These are phyloP conservation scores for Aphanomyces euteiches DNA, from an alignment of 352 stramenopile species.

Conservation along the genomic window DNA sequence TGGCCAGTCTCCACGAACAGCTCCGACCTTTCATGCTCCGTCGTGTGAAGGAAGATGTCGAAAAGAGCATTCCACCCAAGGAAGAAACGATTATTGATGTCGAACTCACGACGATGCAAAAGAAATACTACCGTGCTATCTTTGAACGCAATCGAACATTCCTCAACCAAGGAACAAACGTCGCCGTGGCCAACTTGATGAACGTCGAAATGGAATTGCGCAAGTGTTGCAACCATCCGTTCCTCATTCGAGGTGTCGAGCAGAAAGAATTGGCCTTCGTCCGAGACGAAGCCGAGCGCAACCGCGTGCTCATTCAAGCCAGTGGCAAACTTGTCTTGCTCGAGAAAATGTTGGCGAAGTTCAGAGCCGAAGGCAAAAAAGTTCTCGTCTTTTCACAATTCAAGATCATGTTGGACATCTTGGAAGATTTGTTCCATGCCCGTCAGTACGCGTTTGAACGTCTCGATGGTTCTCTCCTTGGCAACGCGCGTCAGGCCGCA, in stretches of 20 bases:
- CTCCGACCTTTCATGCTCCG: conserved; percentile 98
- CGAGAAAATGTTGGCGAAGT: conserved; percentile 98
- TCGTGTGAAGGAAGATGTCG: conserved; percentile 99
- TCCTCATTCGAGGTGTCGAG: conserved; percentile 97
- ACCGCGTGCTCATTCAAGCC: conserved; percentile 75
- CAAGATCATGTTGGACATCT: conserved; percentile 98
- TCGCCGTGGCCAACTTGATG: conserved; percentile 95
- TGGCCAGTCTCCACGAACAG: conserved; percentile 94
- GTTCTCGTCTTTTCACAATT: conserved; percentile 99
- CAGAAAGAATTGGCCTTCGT: conserved; percentile 92
- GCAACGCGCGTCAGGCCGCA: conserved; percentile 96
- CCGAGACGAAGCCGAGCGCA: conserved; percentile 57
- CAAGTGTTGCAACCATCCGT: conserved; percentile 99
- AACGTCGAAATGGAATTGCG: conserved; percentile 99
- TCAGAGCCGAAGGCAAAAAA: conserved; percentile 96
- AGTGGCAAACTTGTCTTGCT: conserved; percentile 98
- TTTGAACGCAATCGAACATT: conserved; percentile 97
- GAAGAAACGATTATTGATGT: conserved; percentile 99
- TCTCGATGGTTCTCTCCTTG: conserved; percentile 95
- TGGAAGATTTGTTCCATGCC: conserved; percentile 85
- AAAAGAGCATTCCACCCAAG: conserved; percentile 98
- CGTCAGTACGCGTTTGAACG: conserved; percentile 88
- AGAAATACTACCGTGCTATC: conserved; percentile 95
- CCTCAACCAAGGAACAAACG: conserved; percentile 80
- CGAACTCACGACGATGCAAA: conserved; percentile 99